phyloP scores from a whole-genome alignment of 805 yeast species.

The Alloascoidea hylecoeti region DNA sequence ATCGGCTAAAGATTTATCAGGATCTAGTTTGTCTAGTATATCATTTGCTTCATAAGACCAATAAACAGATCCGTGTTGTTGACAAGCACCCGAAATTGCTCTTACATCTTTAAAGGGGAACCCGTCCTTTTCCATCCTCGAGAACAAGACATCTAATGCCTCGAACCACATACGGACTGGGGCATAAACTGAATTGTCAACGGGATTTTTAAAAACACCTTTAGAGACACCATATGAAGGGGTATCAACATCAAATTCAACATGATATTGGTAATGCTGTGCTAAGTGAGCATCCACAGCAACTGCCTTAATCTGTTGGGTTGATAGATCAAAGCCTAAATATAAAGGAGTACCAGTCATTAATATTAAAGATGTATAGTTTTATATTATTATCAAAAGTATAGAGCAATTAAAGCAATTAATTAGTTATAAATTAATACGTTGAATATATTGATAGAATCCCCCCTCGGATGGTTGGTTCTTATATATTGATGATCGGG shows the following conservation, averaged over 20 bases:
- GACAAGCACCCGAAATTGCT: constrained; percentile 77
- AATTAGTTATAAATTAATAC: too few relatives aligned
- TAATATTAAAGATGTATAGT: too few relatives aligned
- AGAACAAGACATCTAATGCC: constrained; percentile 55
- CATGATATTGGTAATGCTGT: constrained; percentile 40
- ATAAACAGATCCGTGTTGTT: constrained; percentile 85
- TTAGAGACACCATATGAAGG: constrained; percentile 49
- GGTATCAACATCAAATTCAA: constrained; percentile 60
- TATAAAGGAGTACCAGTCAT: too few relatives aligned
- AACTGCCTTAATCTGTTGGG: constrained; percentile 76
- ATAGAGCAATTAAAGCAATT: too few relatives aligned
- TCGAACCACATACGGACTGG: constrained; percentile 90
- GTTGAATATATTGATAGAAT: too few relatives aligned
- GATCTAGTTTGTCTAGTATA: constrained; percentile 23
- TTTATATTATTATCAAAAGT: too few relatives aligned
- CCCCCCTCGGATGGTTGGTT: too few relatives aligned
- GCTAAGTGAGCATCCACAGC: constrained; percentile 40
- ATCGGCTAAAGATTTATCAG: constrained; percentile 22
- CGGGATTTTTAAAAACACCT: constrained; percentile 51
- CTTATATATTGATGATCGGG: too few relatives aligned
- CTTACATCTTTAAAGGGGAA: constrained; percentile 47
- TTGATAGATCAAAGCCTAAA: constrained; percentile 77
- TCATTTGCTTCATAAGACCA: constrained; percentile 42
- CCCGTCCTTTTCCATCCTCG: constrained; percentile 27
- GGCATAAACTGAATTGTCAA: constrained; percentile 48